These are phyloP conservation scores for Thuidium tamariscinum DNA, from an alignment of 225 moss, liverwort and hornwort species.

Conservation along the genomic window DNA sequence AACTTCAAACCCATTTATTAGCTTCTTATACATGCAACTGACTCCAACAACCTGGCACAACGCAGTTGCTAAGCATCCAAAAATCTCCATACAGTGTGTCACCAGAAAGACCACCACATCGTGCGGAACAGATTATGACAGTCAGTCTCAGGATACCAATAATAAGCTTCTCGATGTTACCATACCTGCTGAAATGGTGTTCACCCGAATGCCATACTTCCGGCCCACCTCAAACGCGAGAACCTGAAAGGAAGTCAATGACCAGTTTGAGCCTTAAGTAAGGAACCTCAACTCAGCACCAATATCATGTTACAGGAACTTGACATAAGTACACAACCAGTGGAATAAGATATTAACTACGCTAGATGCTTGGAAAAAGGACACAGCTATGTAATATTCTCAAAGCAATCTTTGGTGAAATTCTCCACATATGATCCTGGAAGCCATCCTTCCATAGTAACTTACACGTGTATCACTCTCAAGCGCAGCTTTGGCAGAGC, in stretches of 20 bases:
- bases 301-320: not conserved
- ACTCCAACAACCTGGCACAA: not conserved
- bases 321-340: not conserved
- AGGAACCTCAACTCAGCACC: not conserved
- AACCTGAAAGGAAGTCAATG: conserved; percentile 30
- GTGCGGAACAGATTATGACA: not conserved
- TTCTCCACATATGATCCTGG: not conserved
- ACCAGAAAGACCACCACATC: not conserved
- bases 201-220: conserved; percentile 86
- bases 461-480: conserved; percentile 92
- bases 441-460: not conserved
- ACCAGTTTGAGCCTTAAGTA: not conserved
- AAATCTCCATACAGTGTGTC: not conserved
- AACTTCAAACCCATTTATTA: not conserved
- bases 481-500: conserved; percentile 97
- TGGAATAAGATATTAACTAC: not conserved
- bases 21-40: not conserved
- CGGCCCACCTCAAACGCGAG: conserved; percentile 92
- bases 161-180: not conserved
- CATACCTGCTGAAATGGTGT: conserved; percentile 82
- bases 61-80: not conserved
- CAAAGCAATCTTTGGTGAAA: not conserved
- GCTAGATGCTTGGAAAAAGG: not conserved
- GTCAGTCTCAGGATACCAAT: not conserved
- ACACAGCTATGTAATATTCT: not conserved